Percentiles rank a stretch among this genome's conserved stretches.
Conservation (phyloP, 805 yeast genomes). For the Tetrapisispora phaffii region DNA sequence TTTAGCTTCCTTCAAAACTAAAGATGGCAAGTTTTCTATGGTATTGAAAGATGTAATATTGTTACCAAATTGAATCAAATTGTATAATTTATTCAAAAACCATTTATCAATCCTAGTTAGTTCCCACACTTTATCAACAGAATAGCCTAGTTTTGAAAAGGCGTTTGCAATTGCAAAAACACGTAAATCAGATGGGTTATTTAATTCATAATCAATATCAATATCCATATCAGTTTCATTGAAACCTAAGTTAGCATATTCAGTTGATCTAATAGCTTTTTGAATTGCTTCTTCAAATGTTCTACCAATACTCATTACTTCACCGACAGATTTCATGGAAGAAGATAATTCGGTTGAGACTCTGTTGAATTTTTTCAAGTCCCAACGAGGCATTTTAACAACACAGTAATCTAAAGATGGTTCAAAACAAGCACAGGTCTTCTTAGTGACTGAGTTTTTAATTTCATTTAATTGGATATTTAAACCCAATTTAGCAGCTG, state of each 20-base stretch:
- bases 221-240: slow-evolving; percentile 79
- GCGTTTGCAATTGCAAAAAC: slow-evolving; percentile 96
- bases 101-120: slow-evolving; percentile 90
- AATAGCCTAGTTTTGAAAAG: slow-evolving; percentile 63
- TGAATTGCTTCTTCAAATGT: slow-evolving; percentile 97
- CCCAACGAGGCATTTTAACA: slow-evolving; percentile 98
- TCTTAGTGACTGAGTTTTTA: slow-evolving; percentile 84
- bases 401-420: slow-evolving; percentile 96
- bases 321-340: slow-evolving; percentile 98
- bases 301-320: slow-evolving; percentile 95
- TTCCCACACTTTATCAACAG: slow-evolving; percentile 86
- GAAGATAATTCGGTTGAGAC: slow-evolving; percentile 82
- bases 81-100: slow-evolving; percentile 82
- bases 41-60: slow-evolving; percentile 47
- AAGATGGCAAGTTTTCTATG: slow-evolving; percentile 48
- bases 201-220: slow-evolving; percentile 86
- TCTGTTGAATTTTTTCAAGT: slow-evolving; percentile 86
- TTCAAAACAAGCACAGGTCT: slow-evolving; percentile 93
- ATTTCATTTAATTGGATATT: slow-evolving; percentile 87
- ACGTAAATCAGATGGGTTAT: slow-evolving; percentile 96
- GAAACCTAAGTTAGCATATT: slow-evolving; percentile 93
- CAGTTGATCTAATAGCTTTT: slow-evolving; percentile 87
- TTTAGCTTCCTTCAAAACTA: slow-evolving; percentile 72
- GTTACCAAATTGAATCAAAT: slow-evolving; percentile 62
- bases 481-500: slow-evolving; percentile 93